A percentile compares a stretch with the other conserved stretches of the same genome.
Conservation (phyloP, 768 basidiomycete genomes). For the Candolleomyces eurysporus region DNA sequence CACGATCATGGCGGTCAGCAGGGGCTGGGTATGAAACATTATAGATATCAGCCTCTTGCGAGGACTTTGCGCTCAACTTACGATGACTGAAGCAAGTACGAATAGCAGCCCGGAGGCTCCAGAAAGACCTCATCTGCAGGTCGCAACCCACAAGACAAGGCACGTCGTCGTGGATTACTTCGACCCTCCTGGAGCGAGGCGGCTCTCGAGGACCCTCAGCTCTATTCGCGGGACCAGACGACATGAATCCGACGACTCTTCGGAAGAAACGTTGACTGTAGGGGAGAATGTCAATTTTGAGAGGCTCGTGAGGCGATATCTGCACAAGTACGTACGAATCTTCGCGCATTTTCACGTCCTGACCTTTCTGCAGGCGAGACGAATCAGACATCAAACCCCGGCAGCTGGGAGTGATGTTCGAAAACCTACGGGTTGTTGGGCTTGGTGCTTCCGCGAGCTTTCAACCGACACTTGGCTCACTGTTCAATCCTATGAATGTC, state of each 20-base stretch:
- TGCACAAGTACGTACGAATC: slow-evolving; percentile 30
- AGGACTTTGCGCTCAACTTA: too few species aligned
- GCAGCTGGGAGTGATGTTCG: slow-evolving; percentile 60
- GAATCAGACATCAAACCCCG: slow-evolving; percentile 50
- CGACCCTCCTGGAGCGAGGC: slow-evolving; percentile 48
- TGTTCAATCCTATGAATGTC: slow-evolving; percentile 52
- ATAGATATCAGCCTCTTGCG: too few species aligned
- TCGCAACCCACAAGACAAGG: slow-evolving; percentile 3
- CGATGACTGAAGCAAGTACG: too few species aligned
- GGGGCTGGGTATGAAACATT: too few species aligned
- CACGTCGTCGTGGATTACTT: slow-evolving; percentile 48
- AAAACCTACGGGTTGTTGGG: slow-evolving; percentile 58
- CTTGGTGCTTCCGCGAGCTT: slow-evolving; percentile 53
- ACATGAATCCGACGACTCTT: slow-evolving; percentile 15
- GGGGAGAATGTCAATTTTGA: slow-evolving; percentile 37
- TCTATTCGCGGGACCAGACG: slow-evolving; percentile 16
- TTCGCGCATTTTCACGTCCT: slow-evolving; percentile 11
- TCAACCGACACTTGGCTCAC: slow-evolving; percentile 61
- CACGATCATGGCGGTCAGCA: too few species aligned
- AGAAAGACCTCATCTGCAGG: neutral
- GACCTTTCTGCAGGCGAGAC: slow-evolving; percentile 33
- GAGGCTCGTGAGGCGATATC: slow-evolving; percentile 26
- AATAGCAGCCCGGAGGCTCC: neutral
- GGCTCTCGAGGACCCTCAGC: slow-evolving; percentile 37
- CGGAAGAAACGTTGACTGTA: slow-evolving; percentile 21